Base-by-base conservation (phyloP, 257 asterid genomes). In the Echium plantagineum region DNA sequence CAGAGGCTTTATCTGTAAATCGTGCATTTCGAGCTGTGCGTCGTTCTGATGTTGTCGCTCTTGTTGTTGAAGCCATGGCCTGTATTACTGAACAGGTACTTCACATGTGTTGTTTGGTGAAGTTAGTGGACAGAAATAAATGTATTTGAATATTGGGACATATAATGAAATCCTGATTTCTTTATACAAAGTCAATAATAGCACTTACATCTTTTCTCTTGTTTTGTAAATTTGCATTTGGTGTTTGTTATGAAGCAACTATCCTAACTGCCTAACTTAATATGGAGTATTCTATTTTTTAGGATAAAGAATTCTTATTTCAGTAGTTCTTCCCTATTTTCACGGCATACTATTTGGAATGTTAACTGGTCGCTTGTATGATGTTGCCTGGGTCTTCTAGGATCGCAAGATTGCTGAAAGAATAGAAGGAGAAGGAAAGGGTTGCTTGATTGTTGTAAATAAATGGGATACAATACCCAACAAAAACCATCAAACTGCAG, bases 381-480 rank as follows among this genome's bases (percentile, higher is more conserved):
- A 47, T 60, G 38, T 70, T 69, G 54, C 26, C 65, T 60, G 61
- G 56, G 48, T 66, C 67, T 68, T 56, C 19, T 62, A 91, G 95
- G 98, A 91, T 71, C 78, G 63, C 79, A 91, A 80, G 84, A 91
- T 91, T 75, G 95, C 98, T 64, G 98, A 88, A 72, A 83, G 72
- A 68, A 86, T 91, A 71, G 96, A 88, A 67, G 74, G 67, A 62
- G 98, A 91, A 85, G 98, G 98, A 59, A 91, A 91, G 71, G 98
- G 96, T 61, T 88, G 98, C 81, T 72, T 91, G 35, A 81, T 88
- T 61, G 98, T 91, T 63, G 96, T 91, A 72, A 91, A 91, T 81
- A 91, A 91, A 83, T 91, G 98, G 98, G 98, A 91, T 76, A 91
- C 98, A 6, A 88, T 91, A 60, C 98, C 98, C 60, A 84, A 78